phyloP scores from a whole-genome alignment of 2,329 filamentous ascomycete species.

The Paraphaeosphaeria sporulosa region DNA sequence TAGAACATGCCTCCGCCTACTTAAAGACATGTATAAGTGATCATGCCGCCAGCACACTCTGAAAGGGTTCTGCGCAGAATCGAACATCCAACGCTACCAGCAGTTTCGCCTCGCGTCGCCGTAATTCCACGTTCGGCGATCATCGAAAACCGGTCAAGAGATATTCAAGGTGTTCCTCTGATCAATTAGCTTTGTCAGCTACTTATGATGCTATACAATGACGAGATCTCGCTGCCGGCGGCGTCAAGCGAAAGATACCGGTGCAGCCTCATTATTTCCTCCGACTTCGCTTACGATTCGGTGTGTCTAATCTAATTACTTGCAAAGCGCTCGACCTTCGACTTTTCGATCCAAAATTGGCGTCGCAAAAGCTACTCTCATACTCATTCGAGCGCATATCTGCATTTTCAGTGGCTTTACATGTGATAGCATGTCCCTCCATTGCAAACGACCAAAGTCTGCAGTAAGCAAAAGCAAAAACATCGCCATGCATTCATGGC shows the following conservation, averaged over 20 bases:
- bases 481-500: background rate
- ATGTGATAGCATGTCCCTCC: background rate
- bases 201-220: background rate
- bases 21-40: slow-evolving; percentile 4
- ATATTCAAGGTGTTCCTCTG: slow-evolving; percentile 6
- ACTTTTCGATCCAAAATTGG: background rate
- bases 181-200: slow-evolving; percentile 4
- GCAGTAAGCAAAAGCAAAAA: background rate
- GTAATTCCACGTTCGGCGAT: background rate
- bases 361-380: background rate
- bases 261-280: slow-evolving; percentile 4
- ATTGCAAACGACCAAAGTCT: background rate
- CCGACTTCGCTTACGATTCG: background rate
- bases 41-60: background rate
- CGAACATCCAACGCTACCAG: background rate
- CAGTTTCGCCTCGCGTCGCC: background rate
- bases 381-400: background rate
- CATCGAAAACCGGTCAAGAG: slow-evolving; percentile 11
- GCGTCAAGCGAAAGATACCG: slow-evolving; percentile 5
- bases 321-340: background rate
- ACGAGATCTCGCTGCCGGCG: background rate
- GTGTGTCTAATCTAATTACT: background rate
- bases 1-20: slow-evolving; percentile 1
- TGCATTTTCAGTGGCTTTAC: background rate
- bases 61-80: background rate